Evolutionary conservation across 768 basidiomycete species (phyloP).

Genomic region (Gymnopilus junonius): DNA sequence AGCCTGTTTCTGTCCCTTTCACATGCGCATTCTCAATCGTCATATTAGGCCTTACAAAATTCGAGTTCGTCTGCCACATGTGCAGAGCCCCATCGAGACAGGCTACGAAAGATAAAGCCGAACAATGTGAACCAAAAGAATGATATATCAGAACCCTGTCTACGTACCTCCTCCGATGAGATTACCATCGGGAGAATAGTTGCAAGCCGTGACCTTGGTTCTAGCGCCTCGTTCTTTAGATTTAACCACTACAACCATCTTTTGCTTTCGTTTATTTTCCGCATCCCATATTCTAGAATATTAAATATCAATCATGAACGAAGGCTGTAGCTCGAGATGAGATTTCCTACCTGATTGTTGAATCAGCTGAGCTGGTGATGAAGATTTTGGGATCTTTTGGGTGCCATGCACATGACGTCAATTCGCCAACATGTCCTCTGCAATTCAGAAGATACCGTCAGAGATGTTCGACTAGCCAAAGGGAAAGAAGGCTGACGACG

Average conservation of each 20-base stretch:
- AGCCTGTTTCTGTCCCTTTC: slow-evolving; percentile 87
- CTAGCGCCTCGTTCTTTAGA: slow-evolving; percentile 94
- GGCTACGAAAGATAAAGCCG: slow-evolving; percentile 45
- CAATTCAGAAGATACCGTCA: slow-evolving; percentile 8
- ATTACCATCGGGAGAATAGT: slow-evolving; percentile 89
- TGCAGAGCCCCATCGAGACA: slow-evolving; percentile 93
- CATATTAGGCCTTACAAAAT: slow-evolving; percentile 91
- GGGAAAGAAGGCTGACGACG: slow-evolving; percentile 65
- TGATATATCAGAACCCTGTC: slow-evolving; percentile 13
- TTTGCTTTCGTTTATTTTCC: slow-evolving; percentile 92
- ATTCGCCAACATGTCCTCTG: slow-evolving; percentile 93
- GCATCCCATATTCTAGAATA: slow-evolving; percentile 89
- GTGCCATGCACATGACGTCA: slow-evolving; percentile 92
- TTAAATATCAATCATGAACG: neutral
- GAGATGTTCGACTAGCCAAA: slow-evolving; percentile 6
- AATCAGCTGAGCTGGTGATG: slow-evolving; percentile 94
- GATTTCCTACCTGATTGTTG: slow-evolving; percentile 77
- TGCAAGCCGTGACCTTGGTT: slow-evolving; percentile 87
- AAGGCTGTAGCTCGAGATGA: slow-evolving; percentile 9
- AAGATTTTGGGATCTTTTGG: slow-evolving; percentile 84
- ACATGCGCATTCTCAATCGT: slow-evolving; percentile 85
- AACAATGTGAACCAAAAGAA: slow-evolving; percentile 19
- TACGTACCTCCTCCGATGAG: slow-evolving; percentile 83
- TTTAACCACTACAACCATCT: slow-evolving; percentile 94
- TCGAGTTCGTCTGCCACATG: slow-evolving; percentile 91